Conservation (phyloP, 2,329 filamentous ascomycete genomes). For the Massarina eburnea region DNA sequence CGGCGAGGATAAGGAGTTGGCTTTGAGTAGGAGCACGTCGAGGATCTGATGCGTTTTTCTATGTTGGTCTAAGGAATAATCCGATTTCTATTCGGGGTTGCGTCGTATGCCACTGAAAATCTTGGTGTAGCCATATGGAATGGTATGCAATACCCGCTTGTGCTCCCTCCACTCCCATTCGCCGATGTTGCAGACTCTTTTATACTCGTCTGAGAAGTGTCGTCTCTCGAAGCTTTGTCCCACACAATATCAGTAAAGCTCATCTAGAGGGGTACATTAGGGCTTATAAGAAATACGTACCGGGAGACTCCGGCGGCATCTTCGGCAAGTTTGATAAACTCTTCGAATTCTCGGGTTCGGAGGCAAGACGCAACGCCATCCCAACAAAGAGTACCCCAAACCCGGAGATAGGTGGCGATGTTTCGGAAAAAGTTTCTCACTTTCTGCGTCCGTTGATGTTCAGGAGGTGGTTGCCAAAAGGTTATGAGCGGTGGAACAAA, state of each 20-base stretch:
- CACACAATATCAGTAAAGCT: not conserved
- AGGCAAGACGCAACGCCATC: slow-evolving; percentile 70
- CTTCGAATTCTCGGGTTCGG: slow-evolving; percentile 66
- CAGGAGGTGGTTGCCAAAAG: slow-evolving; percentile 45
- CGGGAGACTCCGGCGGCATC: not conserved
- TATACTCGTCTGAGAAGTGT: not conserved
- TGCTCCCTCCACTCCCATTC: not conserved
- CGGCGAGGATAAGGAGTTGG: no score
- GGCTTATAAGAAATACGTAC: not conserved
- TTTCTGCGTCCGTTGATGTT: not conserved
- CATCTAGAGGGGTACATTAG: not conserved
- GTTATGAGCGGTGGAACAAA: slow-evolving; percentile 58
- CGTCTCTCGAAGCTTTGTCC: not conserved
- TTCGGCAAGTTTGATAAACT: slow-evolving; percentile 57
- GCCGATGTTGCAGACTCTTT: not conserved
- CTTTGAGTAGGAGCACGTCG: no score
- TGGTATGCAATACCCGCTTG: not conserved
- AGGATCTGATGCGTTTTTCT: no score
- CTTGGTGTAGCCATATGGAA: slow-evolving; percentile 1
- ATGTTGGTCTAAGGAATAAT: not conserved
- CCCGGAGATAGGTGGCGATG: slow-evolving; percentile 58
- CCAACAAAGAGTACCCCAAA: slow-evolving; percentile 67
- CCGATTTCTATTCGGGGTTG: not conserved
- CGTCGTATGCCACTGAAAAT: slow-evolving; percentile 1
- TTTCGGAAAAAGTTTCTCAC: slow-evolving; percentile 37